Conservation (phyloP, 495 filamentous ascomycete genomes). For the Choiromyces venosus region DNA sequence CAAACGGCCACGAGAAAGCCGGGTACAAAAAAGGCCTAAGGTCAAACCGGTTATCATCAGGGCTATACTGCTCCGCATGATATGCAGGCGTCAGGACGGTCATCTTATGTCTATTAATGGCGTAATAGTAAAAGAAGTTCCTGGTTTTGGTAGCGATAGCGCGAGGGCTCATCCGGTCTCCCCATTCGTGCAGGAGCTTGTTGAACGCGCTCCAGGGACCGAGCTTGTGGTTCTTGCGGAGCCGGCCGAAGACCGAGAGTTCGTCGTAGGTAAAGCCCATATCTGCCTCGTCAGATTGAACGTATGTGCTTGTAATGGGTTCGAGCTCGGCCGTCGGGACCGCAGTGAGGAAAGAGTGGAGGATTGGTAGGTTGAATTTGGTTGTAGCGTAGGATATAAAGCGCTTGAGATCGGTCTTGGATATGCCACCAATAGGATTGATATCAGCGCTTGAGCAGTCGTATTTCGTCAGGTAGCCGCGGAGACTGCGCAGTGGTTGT, state of each 20-base stretch:
- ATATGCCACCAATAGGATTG: constrained; percentile 68
- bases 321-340: constrained; percentile 79
- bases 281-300: constrained; percentile 67
- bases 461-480: constrained; percentile 72
- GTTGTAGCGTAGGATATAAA: constrained; percentile 65
- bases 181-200: constrained; percentile 66
- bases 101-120: constrained; percentile 60
- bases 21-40: constrained; percentile 60
- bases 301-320: constrained; percentile 64
- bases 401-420: constrained; percentile 67
- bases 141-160: constrained; percentile 45
- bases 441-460: constrained; percentile 58
- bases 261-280: constrained; percentile 64
- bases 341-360: constrained; percentile 68
- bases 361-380: constrained; percentile 64
- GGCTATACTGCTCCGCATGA: constrained; percentile 53
- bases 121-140: constrained; percentile 66
- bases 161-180: constrained; percentile 46
- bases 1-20: constrained; percentile 50
- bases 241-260: constrained; percentile 45
- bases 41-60: constrained; percentile 67
- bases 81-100: constrained; percentile 59
- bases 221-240: constrained; percentile 67
- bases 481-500: constrained; percentile 43
- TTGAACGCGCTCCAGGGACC: constrained; percentile 69